Evolutionary conservation across 495 filamentous ascomycete genomes (phyloP).

Genomic region (Trypethelium eluteriae): DNA sequence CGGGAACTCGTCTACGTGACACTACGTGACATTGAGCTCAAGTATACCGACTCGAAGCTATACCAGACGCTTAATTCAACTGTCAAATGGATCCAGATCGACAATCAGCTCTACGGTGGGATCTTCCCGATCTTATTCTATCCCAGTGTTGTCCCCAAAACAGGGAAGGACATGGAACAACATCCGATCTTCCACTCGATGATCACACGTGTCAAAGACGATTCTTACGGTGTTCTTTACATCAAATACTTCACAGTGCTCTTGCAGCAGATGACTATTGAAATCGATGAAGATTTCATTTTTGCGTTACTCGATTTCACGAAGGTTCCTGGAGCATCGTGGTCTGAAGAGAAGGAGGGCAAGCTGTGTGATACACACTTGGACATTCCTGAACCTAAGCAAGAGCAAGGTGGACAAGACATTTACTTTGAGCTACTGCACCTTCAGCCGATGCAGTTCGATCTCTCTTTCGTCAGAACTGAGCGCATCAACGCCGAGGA

Average conservation of each 20-base stretch:
- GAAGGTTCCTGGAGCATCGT: slow-evolving; percentile 88
- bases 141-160: slow-evolving; percentile 97
- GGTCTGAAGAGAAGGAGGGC: slow-evolving; percentile 74
- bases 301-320: slow-evolving; percentile 92
- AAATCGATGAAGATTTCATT: slow-evolving; percentile 96
- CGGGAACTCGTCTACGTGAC: slow-evolving; percentile 92
- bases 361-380: slow-evolving; percentile 81
- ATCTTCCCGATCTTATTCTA: slow-evolving; percentile 97
- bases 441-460: slow-evolving; percentile 94
- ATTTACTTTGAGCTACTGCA: slow-evolving; percentile 97
- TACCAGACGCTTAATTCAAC: slow-evolving; percentile 84
- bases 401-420: slow-evolving; percentile 74
- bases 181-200: slow-evolving; percentile 90
- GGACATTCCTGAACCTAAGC: slow-evolving; percentile 85
- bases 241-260: slow-evolving; percentile 95
- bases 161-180: slow-evolving; percentile 90
- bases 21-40: slow-evolving; percentile 83
- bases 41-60: slow-evolving; percentile 81
- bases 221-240: slow-evolving; percentile 95
- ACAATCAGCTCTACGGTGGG: slow-evolving; percentile 96
- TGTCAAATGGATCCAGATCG: slow-evolving; percentile 98
- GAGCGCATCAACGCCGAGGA: slow-evolving; percentile 96
- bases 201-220: slow-evolving; percentile 92
- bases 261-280: slow-evolving; percentile 94
- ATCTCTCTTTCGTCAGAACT: slow-evolving; percentile 93